Evolutionary conservation across 140 eudicot genomes (phyloP).

Genomic region (Stevia rebaudiana): DNA sequence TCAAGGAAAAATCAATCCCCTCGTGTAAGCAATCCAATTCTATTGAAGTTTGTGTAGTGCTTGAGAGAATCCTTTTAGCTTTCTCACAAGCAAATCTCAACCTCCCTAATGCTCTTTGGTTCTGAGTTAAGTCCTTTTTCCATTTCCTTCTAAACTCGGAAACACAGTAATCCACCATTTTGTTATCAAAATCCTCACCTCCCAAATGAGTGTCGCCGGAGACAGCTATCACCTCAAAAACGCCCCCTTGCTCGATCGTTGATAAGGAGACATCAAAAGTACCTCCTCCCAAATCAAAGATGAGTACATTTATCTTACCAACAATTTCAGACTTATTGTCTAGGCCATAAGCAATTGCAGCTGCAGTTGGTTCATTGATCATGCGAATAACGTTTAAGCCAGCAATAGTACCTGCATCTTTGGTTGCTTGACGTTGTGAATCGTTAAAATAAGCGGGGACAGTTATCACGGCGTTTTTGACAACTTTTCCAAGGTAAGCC

Average conservation of each 20-base stretch:
- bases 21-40: constrained; percentile 28
- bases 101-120: constrained; percentile 29
- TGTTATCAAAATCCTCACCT: constrained; percentile 26
- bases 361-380: constrained; percentile 33
- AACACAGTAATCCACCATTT: constrained; percentile 25
- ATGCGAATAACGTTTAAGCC: constrained; percentile 22
- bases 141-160: constrained; percentile 14
- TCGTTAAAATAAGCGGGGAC: constrained; percentile 34
- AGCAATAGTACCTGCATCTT: constrained; percentile 29
- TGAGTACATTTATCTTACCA: constrained; percentile 25
- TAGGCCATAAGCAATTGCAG: constrained; percentile 32
- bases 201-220: constrained; percentile 22
- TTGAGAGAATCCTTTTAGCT: constrained; percentile 30
- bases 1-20: constrained; percentile 24
- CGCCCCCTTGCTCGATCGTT: constrained; percentile 13
- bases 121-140: constrained; percentile 16
- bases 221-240: constrained; percentile 23
- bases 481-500: constrained; percentile 23
- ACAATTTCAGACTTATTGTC: constrained; percentile 17
- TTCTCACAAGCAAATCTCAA: constrained; percentile 33
- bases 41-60: constrained; percentile 24
- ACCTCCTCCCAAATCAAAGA: constrained; percentile 31
- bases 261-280: constrained; percentile 31
- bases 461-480: constrained; percentile 26
- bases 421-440: constrained; percentile 36